Percentiles rank a stretch among this genome's conserved stretches.
Conservation (phyloP, 1,139 yeast species). For the Suhomyces atakaporum region DNA sequence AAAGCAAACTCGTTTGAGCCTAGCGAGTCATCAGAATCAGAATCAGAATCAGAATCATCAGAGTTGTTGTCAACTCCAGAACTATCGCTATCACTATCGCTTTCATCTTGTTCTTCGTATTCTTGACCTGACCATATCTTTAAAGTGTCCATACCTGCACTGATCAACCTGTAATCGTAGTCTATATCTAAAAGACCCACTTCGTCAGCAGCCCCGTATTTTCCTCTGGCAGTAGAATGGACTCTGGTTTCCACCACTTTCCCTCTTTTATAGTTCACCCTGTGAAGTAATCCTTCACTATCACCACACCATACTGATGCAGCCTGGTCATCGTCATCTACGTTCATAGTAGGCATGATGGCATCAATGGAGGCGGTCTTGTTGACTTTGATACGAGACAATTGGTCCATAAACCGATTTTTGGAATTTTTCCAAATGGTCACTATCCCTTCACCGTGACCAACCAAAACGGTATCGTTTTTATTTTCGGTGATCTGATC, state of each 20-base stretch:
- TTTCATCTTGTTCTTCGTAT: constrained; percentile 13
- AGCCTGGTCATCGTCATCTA: constrained; percentile 52
- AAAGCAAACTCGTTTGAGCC: constrained; percentile 4
- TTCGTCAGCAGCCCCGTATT: constrained; percentile 52
- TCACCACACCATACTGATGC: constrained; percentile 81
- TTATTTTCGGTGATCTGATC: constrained; percentile 49
- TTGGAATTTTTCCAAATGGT: constrained; percentile 83
- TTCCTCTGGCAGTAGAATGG: constrained; percentile 56
- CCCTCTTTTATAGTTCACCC: constrained; percentile 66
- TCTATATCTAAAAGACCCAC: constrained; percentile 78
- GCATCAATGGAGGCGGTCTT: constrained; percentile 79
- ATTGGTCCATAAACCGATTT: constrained; percentile 73
- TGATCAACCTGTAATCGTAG: constrained; percentile 70
- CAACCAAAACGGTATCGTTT: constrained; percentile 65
- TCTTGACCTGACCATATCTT: constrained; percentile 63
- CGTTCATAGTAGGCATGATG: constrained; percentile 72
- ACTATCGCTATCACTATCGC: constrained; percentile 14
- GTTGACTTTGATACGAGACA: constrained; percentile 72
- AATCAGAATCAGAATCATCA: constrained; percentile 1
- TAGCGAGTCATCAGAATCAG: constrained; percentile 7
- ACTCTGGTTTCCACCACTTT: constrained; percentile 64
- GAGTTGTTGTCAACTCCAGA: constrained; percentile 1
- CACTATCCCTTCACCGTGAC: constrained; percentile 90
- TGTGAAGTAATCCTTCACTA: constrained; percentile 75
- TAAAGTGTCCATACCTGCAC: constrained; percentile 80